Evolutionary conservation across 2,329 filamentous ascomycete genomes (phyloP), one percentile per base, ranked within the genome.

Genomic region (Phyllosticta citrichinensis): DNA sequence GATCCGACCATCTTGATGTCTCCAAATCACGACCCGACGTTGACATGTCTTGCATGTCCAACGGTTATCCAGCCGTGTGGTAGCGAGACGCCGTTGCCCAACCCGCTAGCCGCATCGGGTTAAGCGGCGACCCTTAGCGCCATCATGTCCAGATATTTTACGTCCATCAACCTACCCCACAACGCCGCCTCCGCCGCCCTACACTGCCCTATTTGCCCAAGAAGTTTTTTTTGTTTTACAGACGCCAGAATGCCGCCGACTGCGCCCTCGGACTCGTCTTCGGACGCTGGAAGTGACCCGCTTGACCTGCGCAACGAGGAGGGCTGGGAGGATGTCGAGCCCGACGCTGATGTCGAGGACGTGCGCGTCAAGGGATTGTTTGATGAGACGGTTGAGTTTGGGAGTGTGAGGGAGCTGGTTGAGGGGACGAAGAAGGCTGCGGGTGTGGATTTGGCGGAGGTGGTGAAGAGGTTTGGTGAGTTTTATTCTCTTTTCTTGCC

Each of bases 271-370:
- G 58, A 60, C 5, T 11, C n/a, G 14, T 62, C 62, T 25, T 63
- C 62, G 1, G 59, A 62, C 11, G 30, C 57, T 5, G 50, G 14
- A 19, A 54, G 54, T 10, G 40, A 62, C 51, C 62, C 59, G 3
- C 47, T 63, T 35, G 59, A 63, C 52, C 52, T 54, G 51, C 69
- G 70, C 19, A 71, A 74, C 52, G 72, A 70, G 27, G 72, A 74
- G 55, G 76, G 74, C 51, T 79, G 76, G 76, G 74, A 78, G 64
- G 76, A 79, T 65, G 69, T 73, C 14, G 74, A 77, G 62, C 67
- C 68, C 50, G 40, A 47, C 3, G 40, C 40, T 1, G 71, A 73
- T 19, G 71, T 70, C 14, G 74, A 77, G 60, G 66, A 67, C 14
- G 60, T 75, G 22, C 70, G 66, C 22, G 65, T 76, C 52, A 66